A percentile compares a stretch with the other conserved stretches of the same genome.
Conservation (phyloP, 345 rosid species). For the Pugionium cornutum region DNA sequence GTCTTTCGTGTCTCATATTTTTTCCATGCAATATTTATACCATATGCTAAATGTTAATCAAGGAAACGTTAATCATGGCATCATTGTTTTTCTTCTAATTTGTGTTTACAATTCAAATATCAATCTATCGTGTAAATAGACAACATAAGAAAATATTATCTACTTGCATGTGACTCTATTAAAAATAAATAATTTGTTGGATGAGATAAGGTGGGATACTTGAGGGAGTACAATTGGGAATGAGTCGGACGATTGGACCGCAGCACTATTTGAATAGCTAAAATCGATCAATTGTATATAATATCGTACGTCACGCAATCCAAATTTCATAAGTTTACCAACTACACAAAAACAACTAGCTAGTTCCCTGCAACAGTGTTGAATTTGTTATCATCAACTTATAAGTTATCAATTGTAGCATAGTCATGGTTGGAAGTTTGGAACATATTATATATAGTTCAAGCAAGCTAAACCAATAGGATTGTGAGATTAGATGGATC, state of each 20-base stretch:
- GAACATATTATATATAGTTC: slow-evolving; percentile 1
- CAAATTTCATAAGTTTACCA: slow-evolving; percentile 12
- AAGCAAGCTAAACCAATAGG: neutral
- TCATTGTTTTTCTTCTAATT: neutral
- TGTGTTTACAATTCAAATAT: no score
- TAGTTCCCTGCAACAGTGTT: neutral
- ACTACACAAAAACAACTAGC: slow-evolving; percentile 18
- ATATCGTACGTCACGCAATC: slow-evolving; percentile 23
- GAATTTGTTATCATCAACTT: no score
- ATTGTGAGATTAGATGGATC: neutral
- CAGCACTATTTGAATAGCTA: slow-evolving; percentile 34
- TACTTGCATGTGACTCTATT: neutral
- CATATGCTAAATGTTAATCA: slow-evolving; percentile 3
- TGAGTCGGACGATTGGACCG: slow-evolving; percentile 36
- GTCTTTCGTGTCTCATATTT: slow-evolving; percentile 22
- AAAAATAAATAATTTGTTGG: neutral
- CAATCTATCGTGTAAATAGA: neutral
- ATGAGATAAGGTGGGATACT: slow-evolving; percentile 26
- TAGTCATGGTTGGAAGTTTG: neutral
- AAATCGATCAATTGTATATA: slow-evolving; percentile 1
- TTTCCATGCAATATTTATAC: neutral
- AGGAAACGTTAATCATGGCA: slow-evolving; percentile 9
- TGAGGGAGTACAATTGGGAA: slow-evolving; percentile 34
- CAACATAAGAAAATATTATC: neutral
- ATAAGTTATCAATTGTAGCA: no score